phyloP scores from a whole-genome alignment of 2,329 filamentous ascomycete species.

The Chaetomium olivaceum region DNA sequence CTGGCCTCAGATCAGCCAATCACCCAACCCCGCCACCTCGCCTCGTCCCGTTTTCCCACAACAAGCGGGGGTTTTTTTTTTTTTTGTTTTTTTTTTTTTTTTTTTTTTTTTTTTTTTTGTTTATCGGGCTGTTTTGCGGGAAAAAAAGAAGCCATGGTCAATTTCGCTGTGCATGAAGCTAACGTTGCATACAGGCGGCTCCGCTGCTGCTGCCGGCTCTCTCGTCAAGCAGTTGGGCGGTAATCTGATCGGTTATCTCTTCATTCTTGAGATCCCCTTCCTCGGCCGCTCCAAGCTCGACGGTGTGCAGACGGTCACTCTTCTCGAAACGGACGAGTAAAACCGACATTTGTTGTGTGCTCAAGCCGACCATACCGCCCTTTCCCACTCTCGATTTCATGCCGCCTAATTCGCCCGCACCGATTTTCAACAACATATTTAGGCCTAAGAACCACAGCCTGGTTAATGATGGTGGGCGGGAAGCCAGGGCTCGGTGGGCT shows the following conservation, averaged over 20 bases:
- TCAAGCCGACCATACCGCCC: constrained; percentile 9
- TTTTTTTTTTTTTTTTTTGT: neutral
- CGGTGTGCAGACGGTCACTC: constrained; percentile 73
- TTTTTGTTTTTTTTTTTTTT: neutral
- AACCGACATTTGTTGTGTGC: constrained; percentile 9
- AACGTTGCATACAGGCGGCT: constrained; percentile 67
- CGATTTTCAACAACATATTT: constrained; percentile 5
- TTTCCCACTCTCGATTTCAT: neutral
- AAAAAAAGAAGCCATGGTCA: neutral
- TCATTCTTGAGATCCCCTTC: constrained; percentile 93
- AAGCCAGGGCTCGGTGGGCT: constrained; percentile 9
- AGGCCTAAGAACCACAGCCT: constrained; percentile 8
- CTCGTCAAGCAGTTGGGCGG: constrained; percentile 86
- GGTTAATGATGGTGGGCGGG: constrained; percentile 21
- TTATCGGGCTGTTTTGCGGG: neutral
- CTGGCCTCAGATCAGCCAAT: constrained; percentile 19
- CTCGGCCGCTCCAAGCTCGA: constrained; percentile 88
- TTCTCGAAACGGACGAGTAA: constrained; percentile 58
- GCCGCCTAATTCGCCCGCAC: constrained; percentile 8
- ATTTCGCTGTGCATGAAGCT: constrained; percentile 14
- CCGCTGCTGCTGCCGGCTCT: constrained; percentile 81
- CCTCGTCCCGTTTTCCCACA: constrained; percentile 10
- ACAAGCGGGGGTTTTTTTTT: neutral
- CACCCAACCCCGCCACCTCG: constrained; percentile 14
- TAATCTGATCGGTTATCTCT: constrained; percentile 83